phyloP scores from a whole-genome alignment of 2,329 filamentous ascomycete genomes.

The Colletotrichum lini region DNA sequence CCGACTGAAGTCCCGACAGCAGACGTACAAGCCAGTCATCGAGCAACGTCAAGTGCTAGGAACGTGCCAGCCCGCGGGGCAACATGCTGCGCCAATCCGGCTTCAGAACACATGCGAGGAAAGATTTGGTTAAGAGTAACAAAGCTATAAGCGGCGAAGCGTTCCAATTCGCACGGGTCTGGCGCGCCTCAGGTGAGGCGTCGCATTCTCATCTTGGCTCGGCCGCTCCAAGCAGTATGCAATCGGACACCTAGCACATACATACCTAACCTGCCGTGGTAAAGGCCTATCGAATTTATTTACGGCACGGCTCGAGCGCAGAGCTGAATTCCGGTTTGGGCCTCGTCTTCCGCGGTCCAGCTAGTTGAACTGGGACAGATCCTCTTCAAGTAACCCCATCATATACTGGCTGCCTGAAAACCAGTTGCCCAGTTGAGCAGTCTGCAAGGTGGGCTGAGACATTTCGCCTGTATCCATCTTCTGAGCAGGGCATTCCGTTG shows the following conservation, averaged over 20 bases:
- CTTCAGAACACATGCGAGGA: background rate
- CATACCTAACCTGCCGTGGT: background rate
- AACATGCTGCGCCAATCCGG: background rate
- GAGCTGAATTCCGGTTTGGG: background rate
- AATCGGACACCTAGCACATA: background rate
- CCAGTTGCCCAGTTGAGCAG: conserved; percentile 73
- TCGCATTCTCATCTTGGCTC: too few relatives aligned
- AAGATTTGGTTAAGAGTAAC: background rate
- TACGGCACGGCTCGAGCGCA: background rate
- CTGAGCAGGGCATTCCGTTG: conserved; percentile 48
- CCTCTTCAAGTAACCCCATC: conserved; percentile 75
- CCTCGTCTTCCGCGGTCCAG: background rate
- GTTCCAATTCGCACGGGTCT: background rate
- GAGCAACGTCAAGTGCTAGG: background rate
- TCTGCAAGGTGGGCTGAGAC: conserved; percentile 47
- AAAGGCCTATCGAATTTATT: too few relatives aligned
- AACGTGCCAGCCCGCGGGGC: background rate
- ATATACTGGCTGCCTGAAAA: conserved; percentile 77
- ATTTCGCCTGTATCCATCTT: conserved; percentile 50
- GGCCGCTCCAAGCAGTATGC: background rate
- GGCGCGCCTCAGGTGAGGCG: background rate
- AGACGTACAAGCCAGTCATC: background rate
- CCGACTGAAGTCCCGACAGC: conserved; percentile 62
- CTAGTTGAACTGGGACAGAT: conserved; percentile 61
- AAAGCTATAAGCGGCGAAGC: too few relatives aligned